Evolutionary conservation across 306 rosid genomes (phyloP), one percentile per base, ranked within the genome.

Genomic region (Medicago ruthenica): DNA sequence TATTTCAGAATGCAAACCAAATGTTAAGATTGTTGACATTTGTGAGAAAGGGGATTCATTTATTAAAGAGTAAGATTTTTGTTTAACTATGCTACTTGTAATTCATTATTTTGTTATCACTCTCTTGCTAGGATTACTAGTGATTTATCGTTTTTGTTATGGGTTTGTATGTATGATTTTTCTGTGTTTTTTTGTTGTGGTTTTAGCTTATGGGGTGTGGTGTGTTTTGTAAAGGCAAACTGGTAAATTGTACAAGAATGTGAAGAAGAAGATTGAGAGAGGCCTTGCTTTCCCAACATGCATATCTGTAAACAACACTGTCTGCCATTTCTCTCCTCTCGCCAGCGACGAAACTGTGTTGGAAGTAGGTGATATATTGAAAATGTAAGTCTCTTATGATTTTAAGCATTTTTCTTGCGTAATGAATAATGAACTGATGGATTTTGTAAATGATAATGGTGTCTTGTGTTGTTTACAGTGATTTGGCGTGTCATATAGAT

Each of bases 261-360:
- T 80, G 12, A 91, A 89, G 89, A 89, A 83, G 91, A 93, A 91
- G 90, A 93, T 93, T 75, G 98, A 94, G 81, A 84, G 90, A 50
- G 98, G 98, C 4, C 89, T 94, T 74, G 95, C 97, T 2, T 94
- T 94, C 50, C 97, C 98, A 7, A 92, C 98, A 7, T 94, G 96
- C 81, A 41, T 94, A 63, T 94, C 96, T 40, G 89, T 92, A 9
- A 94, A 94, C 95, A 93, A 94, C 81, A 87, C 90, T 9, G 81
- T 94, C 0, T 89, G 95, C 18, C 97, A 94, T 67, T 88, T 85
- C 70, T 94, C 98, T 47, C 98, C 98, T 3, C 95, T 90, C 1
- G 91, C 89, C 6, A 87, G 87, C 13, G 98, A 94, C 18, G 94
- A 88, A 51, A 12, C 90, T 0, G 85, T 87, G 68, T 77, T 93